Evolutionary conservation across 1,284 basidiomycete genomes (phyloP), one percentile per base, ranked within the genome.

Genomic region (Boletellus sp.): DNA sequence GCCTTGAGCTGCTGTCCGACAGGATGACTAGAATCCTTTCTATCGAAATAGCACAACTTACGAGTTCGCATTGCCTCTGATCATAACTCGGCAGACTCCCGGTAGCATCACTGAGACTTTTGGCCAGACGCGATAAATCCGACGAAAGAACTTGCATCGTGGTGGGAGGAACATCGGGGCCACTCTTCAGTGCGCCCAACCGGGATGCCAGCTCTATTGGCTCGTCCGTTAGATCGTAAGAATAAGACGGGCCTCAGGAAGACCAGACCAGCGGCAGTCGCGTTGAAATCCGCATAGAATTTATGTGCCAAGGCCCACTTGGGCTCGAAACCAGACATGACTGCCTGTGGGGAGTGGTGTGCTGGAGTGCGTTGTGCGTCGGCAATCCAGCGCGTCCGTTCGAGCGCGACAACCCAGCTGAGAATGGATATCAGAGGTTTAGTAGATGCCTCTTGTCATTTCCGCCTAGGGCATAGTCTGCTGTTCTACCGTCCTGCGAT

Each of bases 31-130:
- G 44, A 48, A 41, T 41, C 13, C 8, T 42, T 40, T 19, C 21
- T 11, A 13, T 47, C 30, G 28, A 42, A 8, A 40, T 11, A 39
- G 24, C 16, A 15, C 21, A 28, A 74, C 83, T 54, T 58, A 90
- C 89, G 58, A 73, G 66, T 60, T 88, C 85, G 60, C 78, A 87
- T 58, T 82, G 82, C 53, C 83, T 75, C 61, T 87, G 87, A 66
- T 90, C 88, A 63, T 89, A 91, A 38, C 78, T 72, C 5, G 89
- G 86, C 37, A 92, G 69, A 51, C 75, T 80, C 4, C 76, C 73
- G 8, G 79, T 80, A 7, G 82, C 85, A 60, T 82, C 84, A 1
- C 76, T 72, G 18, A 90, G 73, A 19, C 71, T 73, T 59, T 83
- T 87, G 37, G 79, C 74, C 44, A 88, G 66, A 54, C 76, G 77